Percentiles rank a stretch among this genome's conserved stretches.
phyloP scores from a whole-genome alignment of 352 stramenopile genomes.

The Phytophthora chlamydospora region DNA sequence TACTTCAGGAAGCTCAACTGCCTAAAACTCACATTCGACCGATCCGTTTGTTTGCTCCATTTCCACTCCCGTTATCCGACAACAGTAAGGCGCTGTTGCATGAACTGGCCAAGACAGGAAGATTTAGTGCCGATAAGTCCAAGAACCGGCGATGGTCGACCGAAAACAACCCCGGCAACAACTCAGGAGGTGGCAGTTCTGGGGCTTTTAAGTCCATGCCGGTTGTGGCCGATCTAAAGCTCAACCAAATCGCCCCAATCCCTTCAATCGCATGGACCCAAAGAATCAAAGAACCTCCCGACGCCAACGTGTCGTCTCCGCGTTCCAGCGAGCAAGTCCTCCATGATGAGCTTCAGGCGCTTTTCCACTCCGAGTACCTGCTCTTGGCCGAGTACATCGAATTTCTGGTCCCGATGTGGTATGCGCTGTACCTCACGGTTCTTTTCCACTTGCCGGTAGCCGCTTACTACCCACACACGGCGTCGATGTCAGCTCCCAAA shows the following conservation, averaged over 20 bases:
- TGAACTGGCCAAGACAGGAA: neutral
- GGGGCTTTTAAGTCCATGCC: neutral
- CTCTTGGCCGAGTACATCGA: conserved; percentile 38
- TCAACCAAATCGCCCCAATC: conserved; percentile 5
- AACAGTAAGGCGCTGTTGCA: neutral
- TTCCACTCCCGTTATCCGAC: conserved; percentile 8
- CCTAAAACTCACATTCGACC: neutral
- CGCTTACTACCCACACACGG: conserved; percentile 28
- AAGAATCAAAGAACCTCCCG: no score
- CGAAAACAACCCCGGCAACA: neutral
- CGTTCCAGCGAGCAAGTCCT: no score
- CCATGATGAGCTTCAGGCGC: conserved; percentile 12
- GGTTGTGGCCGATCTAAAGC: neutral
- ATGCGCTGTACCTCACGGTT: conserved; percentile 25
- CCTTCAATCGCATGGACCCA: neutral
- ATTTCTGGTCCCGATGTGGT: conserved; percentile 31
- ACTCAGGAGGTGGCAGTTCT: no score
- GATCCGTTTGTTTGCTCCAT: conserved; percentile 14
- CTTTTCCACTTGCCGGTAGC: conserved; percentile 28
- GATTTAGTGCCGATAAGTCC: neutral
- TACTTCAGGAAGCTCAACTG: neutral
- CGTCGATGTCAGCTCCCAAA: conserved; percentile 10
- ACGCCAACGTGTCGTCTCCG: no score
- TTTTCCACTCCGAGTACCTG: conserved; percentile 39
- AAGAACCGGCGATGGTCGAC: conserved; percentile 7